Base-by-base conservation (phyloP, 2,329 filamentous ascomycete species). In the Diaporthe eres region DNA sequence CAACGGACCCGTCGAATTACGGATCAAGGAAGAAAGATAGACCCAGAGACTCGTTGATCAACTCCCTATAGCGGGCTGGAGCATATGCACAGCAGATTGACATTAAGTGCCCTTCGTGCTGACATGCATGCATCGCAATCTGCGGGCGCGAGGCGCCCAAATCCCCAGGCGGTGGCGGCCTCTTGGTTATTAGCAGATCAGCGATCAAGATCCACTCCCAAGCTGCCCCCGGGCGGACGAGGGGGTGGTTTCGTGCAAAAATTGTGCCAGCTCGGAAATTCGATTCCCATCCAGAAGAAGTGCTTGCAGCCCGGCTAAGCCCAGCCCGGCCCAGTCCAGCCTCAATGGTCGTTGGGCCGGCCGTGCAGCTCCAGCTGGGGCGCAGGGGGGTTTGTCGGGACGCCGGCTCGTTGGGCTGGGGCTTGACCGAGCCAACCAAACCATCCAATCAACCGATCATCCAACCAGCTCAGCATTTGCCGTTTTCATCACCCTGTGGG, bases 41-140 rank as follows among this genome's bases (percentile, higher is more conserved):
- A 4, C 25, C 55, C 3, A 49, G 22, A 10, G 10, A 28, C 22
- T 37, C 31, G 39, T 47, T 44, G 39, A 39, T 39, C 34, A 19
- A 28, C 39, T 65, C 60, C 31, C 60, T 25, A 31, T 65, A 65
- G 61, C 25, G 61, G 58, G 10, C 28, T 65, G 61, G 61, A 47
- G 6, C 61, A 34, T 15, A 49, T 65, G 61, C 61, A 65, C 39
- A 49, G 61, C 42, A 65, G 61, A 65, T 65, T 65, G 31, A 25
- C 31, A 39, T 3, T 13, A 53, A 6, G 13, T 25, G 22, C 49
- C n/a, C n/a, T 42, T 22, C 12, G 13, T 55, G 65, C 65, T 55
- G 65, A 70, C 65, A 70, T 55, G 65, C 65, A 70, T 70, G 34
- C 34, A 53, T 34, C 10, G n/a, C 34, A 70, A 70, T 70, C 65